These are phyloP conservation scores for Pichia ethanolica DNA, from an alignment of 805 yeast species.

Conservation along the genomic window DNA sequence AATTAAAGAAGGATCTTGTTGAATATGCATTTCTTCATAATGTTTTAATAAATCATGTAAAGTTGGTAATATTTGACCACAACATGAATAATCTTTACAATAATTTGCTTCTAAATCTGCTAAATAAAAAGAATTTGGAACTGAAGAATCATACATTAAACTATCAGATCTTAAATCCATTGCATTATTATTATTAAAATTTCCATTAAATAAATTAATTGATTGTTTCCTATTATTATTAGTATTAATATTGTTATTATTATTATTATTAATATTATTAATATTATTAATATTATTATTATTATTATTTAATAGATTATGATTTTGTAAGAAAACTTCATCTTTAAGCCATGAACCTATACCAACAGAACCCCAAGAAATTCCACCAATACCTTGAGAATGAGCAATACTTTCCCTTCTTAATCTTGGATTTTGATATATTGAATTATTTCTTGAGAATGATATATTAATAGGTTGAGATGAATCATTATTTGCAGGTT, in stretches of 20 bases:
- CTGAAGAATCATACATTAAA: slow-evolving; percentile 45
- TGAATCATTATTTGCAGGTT: slow-evolving; percentile 13
- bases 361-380: slow-evolving; percentile 93
- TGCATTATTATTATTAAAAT: slow-evolving; percentile 14
- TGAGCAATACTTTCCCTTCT: slow-evolving; percentile 91
- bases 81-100: slow-evolving; percentile 93
- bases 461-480: slow-evolving; percentile 34
- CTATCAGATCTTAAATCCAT: slow-evolving; percentile 24
- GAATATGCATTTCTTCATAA: slow-evolving; percentile 92
- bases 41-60: slow-evolving; percentile 89
- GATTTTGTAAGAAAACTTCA: slow-evolving; percentile 59
- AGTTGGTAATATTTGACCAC: slow-evolving; percentile 89
- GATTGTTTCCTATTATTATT: slow-evolving; percentile 11
- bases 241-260: slow-evolving; percentile 11
- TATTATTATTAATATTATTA: slow-evolving; percentile 2
- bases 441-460: slow-evolving; percentile 29
- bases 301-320: slow-evolving; percentile 4
- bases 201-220: slow-evolving; percentile 13
- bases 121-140: slow-evolving; percentile 66
- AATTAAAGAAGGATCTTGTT: slow-evolving; percentile 37
- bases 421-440: slow-evolving; percentile 42
- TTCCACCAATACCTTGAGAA: slow-evolving; percentile 96
- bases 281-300: slow-evolving; percentile 9
- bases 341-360: slow-evolving; percentile 95
- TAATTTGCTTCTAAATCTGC: slow-evolving; percentile 93